Conservation (phyloP, 768 basidiomycete species). For the Suillus tomentosus region DNA sequence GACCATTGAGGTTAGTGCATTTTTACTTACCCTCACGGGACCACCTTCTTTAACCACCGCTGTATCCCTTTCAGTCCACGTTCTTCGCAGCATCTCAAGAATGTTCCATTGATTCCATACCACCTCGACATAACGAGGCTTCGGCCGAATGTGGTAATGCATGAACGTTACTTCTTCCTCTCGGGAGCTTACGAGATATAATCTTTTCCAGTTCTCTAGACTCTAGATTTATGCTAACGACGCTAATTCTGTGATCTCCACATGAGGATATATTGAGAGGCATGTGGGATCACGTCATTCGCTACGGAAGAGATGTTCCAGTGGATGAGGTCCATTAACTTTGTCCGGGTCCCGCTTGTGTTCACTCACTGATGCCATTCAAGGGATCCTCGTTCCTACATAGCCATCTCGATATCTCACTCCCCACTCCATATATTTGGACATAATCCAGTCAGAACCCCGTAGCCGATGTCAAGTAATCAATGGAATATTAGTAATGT, state of each 20-base stretch:
- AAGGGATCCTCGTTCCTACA: neutral
- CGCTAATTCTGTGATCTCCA: neutral
- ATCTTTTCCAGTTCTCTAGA: neutral
- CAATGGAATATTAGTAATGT: neutral
- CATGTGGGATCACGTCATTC: neutral
- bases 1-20: neutral
- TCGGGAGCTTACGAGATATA: neutral
- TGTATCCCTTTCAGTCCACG: neutral
- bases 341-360: neutral
- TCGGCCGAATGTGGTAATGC: neutral
- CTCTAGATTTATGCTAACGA: neutral
- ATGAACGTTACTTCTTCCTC: neutral
- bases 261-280: conserved; percentile 6
- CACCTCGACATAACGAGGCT: neutral
- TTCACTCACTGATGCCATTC: neutral
- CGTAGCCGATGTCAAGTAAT: neutral
- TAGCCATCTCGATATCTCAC: neutral
- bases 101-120: neutral
- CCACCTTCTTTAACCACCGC: neutral
- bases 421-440: neutral
- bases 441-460: neutral
- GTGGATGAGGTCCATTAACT: neutral
- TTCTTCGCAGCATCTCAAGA: neutral
- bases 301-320: neutral
- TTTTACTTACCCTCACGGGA: neutral